Base-by-base conservation (phyloP, 495 filamentous ascomycete genomes). In the Trypethelium eluteriae region DNA sequence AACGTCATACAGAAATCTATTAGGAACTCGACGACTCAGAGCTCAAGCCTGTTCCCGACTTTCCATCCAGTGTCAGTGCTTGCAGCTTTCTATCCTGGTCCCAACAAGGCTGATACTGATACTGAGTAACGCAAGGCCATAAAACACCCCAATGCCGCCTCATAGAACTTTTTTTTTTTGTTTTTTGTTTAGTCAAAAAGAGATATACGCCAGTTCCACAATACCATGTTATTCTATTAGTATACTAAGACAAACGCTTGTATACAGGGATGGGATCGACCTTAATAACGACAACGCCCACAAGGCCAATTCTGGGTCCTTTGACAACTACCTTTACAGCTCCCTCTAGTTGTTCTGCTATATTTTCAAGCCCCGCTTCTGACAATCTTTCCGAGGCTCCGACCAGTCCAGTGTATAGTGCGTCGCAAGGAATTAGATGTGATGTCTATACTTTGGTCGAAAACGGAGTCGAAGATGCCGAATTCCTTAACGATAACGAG, bases 391-490 rank as follows among this genome's bases (percentile, higher is more conserved):
- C 18, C 16, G 18, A 5, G 11, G 10, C 11, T 53, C 5, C 18
- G 5, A 16, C 18, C 16, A 25, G 12, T 5, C n/a, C 12, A 25
- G n/a, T 25, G 5, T 14, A 9, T 53, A 53, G 49, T 53, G 49
- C 49, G 49, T 53, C 49, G 49, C 11, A n/a, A 53, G 49, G 49
- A 53, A n/a, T 25, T 25, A 53, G 49, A 53, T 53, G 49, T 53
- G 49, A 53, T 53, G 5, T 18, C 18, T 16, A 53, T 53, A 53
- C 10, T 53, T 5, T 5, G 49, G n/a, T 18, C 49, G 49, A 14
- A 53, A 18, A 53, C 12, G 10, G n/a, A 53, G 49, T 46, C 14
- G 41, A 46, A 46, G 41, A 46, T 46, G 41, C 10, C 12, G 10
- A 14, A 16, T 53, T 18, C 18, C 49, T 53, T 18, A 53, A 53